A percentile compares a stretch with the other conserved stretches of the same genome.
These are phyloP conservation scores for Cnidoscolus chayamansa DNA, from an alignment of 441 rosid species.

Conservation along the genomic window DNA sequence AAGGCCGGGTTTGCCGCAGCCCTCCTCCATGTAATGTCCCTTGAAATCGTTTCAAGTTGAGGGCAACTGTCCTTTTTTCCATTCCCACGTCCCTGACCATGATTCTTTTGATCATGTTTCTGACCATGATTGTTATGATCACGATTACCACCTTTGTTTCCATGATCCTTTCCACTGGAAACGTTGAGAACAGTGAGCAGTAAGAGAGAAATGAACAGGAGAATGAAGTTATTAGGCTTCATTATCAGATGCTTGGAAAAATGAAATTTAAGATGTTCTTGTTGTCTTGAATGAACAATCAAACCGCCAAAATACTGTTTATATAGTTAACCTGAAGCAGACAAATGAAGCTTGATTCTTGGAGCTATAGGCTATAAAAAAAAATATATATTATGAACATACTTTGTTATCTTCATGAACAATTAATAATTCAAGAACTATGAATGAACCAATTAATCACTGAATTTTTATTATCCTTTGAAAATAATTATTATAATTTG, in stretches of 20 bases:
- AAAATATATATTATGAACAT: neutral
- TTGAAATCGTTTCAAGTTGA: conserved; percentile 20
- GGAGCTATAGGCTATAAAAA: neutral
- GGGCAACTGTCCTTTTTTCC: neutral
- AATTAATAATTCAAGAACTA: neutral
- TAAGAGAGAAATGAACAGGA: neutral
- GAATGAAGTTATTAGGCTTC: neutral
- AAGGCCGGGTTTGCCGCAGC: conserved; percentile 22
- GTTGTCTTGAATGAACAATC: neutral
- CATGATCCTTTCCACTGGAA: conserved; percentile 3
- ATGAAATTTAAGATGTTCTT: neutral
- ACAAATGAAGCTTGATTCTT: neutral
- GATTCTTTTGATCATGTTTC: neutral
- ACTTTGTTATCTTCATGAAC: conserved; percentile 11
- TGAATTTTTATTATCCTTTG: neutral
- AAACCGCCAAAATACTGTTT: neutral
- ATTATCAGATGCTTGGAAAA: neutral
- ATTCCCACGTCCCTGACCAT: neutral
- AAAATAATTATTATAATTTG: no score
- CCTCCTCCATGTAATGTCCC: conserved; percentile 19
- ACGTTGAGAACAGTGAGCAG: neutral
- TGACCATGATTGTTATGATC: neutral
- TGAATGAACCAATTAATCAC: neutral
- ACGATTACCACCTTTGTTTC: neutral
- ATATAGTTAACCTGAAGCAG: neutral